These are phyloP conservation scores for Forsythia viridissima DNA, from an alignment of 257 asterid genomes.

Conservation along the genomic window DNA sequence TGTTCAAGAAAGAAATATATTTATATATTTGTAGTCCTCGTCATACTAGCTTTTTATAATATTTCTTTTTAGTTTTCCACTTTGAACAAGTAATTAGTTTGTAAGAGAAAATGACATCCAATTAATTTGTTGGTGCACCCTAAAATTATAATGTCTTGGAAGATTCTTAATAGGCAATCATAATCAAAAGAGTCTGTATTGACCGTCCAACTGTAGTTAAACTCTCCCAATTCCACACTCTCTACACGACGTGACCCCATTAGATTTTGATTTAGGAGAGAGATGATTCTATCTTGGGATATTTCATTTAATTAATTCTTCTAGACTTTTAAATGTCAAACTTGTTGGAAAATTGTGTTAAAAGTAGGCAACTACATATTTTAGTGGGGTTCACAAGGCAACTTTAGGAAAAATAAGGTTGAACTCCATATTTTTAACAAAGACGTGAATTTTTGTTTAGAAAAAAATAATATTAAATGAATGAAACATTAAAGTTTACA, in stretches of 20 bases:
- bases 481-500: neutral
- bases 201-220: slow-evolving; percentile 18
- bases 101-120: neutral
- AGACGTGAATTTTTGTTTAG: too few relatives aligned
- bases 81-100: neutral
- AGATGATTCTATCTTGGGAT: neutral
- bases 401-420: neutral
- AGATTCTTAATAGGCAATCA: slow-evolving; percentile 12
- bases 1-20: too few relatives aligned
- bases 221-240: neutral
- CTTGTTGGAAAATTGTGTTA: neutral
- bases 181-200: slow-evolving; percentile 9
- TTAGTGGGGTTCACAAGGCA: neutral
- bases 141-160: slow-evolving; percentile 13
- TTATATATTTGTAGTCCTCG: neutral
- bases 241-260: neutral
- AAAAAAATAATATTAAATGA: too few relatives aligned
- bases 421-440: too few relatives aligned
- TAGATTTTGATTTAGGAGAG: neutral
- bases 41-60: neutral
- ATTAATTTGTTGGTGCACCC: neutral
- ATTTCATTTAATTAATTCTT: neutral
- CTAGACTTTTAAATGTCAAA: neutral
- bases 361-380: neutral
- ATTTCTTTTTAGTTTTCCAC: neutral